Base-by-base conservation (phyloP, 495 filamentous ascomycete species). In the Penicillium daleae region DNA sequence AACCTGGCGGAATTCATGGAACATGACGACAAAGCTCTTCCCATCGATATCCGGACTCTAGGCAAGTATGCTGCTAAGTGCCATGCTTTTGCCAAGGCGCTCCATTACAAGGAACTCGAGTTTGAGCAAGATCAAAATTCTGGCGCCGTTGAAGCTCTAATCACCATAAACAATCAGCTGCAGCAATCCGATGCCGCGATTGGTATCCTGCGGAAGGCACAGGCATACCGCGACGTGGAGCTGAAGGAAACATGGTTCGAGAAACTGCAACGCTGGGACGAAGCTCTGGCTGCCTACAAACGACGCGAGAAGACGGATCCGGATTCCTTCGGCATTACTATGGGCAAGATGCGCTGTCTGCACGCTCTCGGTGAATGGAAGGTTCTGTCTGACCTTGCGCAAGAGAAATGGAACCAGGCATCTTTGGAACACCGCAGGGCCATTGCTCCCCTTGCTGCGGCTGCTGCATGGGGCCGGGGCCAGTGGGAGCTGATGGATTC, bases 1-100 rank as follows among this genome's bases (percentile, higher is more conserved):
- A 99, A 98, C 74, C 85, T 99, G 15, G 95, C 93, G 3, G 95
- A 99, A 67, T 99, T 98, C 73, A 99, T 99, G 95, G 95, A 99
- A 69, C 95, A 99, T 68, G 95, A 98, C 68, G 95, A 99, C 71
- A 98, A 98, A 70, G 95, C 95, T 6, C 83, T 99, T 24, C 95
- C 95, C 17, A 97, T 99, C 65, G 96, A 99, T 73, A 97, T 99
- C 60, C 86, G 95, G 33, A 90, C 91, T 1, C 80, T 98, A 35
- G 95, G 96, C 21, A 90, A 92, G 67, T 96, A 97, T 70, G 95
- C 95, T 15, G 92, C 88, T 0, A 92, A 93, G 68, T 98, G 96
- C 57, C 95, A 99, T 76, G 95, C 95, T 6, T 98, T 95, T 73
- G 95, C 95, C 19, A 99, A 99, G 73, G 95, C 95, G 10, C 83